Conservation (phyloP, 495 filamentous ascomycete species). For the Lasiosphaeria hispida region DNA sequence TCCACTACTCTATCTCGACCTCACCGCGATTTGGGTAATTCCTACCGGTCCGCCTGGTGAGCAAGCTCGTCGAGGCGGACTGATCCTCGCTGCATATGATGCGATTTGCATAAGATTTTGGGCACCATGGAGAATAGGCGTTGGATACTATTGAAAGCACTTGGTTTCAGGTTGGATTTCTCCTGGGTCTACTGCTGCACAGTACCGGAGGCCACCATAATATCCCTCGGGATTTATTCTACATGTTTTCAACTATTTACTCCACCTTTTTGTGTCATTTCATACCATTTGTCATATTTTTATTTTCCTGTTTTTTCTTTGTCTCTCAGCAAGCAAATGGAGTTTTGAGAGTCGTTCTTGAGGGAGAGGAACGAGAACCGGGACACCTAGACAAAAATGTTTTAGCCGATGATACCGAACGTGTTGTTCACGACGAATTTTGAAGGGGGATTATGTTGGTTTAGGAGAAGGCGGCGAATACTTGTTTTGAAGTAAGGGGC, state of each 20-base stretch:
- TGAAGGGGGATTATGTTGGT: background rate
- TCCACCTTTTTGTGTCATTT: background rate
- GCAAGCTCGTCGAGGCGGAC: background rate
- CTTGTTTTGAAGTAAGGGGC: background rate
- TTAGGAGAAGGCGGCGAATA: background rate
- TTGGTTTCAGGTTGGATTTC: background rate
- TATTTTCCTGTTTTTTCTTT: background rate
- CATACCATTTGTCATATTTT: background rate
- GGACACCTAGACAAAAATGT: conserved; percentile 12
- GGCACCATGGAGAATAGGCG: conserved; percentile 11
- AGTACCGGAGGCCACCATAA: background rate
- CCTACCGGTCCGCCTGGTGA: background rate
- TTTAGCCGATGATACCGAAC: conserved; percentile 9
- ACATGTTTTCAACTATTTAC: conserved; percentile 1
- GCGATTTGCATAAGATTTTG: conserved; percentile 12
- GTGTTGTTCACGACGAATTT: conserved; percentile 1
- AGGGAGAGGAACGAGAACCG: conserved; percentile 3
- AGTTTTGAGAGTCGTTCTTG: conserved; percentile 5
- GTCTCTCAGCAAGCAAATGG: background rate
- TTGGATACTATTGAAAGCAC: conserved; percentile 1
- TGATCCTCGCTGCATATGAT: background rate
- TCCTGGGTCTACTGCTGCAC: background rate
- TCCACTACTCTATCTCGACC: background rate
- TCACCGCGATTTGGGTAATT: background rate
- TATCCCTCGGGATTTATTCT: background rate